phyloP scores from a whole-genome alignment of 352 stramenopile genomes.

The Phytophthora vignae region DNA sequence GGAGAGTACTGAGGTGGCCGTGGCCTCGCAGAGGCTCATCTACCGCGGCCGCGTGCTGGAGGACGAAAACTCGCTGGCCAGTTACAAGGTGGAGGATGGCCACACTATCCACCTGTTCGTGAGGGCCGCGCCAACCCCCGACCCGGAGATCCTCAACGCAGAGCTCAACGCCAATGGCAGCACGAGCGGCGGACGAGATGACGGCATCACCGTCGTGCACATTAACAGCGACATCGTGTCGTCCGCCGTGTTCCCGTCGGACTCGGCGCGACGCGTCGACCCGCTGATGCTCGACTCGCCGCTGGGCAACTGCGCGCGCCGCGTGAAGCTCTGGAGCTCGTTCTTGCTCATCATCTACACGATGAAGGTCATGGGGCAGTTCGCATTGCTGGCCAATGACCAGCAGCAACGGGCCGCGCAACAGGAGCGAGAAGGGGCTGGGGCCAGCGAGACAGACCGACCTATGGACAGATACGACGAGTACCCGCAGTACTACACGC shows the following conservation, averaged over 20 bases:
- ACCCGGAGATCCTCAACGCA: constrained; percentile 61
- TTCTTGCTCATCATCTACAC: constrained; percentile 91
- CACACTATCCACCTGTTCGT: constrained; percentile 94
- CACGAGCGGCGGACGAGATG: constrained; percentile 39
- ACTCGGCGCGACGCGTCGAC: constrained; percentile 83
- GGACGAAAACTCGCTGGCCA: constrained; percentile 71
- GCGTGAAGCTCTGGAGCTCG: constrained; percentile 90
- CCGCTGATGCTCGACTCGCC: constrained; percentile 88
- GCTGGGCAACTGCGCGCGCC: constrained; percentile 80
- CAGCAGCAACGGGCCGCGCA: constrained; percentile 65
- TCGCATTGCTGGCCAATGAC: constrained; percentile 84
- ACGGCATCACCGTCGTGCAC: constrained; percentile 75
- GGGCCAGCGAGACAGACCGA: constrained; percentile 37
- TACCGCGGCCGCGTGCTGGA: constrained; percentile 91
- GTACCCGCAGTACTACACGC: constrained; percentile 85
- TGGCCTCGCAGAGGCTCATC: constrained; percentile 89
- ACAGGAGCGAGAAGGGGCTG: constrained; percentile 35
- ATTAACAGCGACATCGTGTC: constrained; percentile 85
- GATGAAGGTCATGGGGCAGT: constrained; percentile 91
- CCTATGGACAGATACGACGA: constrained; percentile 73
- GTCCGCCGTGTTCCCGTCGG: constrained; percentile 86
- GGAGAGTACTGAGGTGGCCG: constrained; percentile 74
- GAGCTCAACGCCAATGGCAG: constrained; percentile 45
- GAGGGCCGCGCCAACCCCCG: constrained; percentile 62
- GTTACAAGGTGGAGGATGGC: constrained; percentile 92